Evolutionary conservation across 1,284 basidiomycete species (phyloP).

Genomic region (Heliocybe sulcata): DNA sequence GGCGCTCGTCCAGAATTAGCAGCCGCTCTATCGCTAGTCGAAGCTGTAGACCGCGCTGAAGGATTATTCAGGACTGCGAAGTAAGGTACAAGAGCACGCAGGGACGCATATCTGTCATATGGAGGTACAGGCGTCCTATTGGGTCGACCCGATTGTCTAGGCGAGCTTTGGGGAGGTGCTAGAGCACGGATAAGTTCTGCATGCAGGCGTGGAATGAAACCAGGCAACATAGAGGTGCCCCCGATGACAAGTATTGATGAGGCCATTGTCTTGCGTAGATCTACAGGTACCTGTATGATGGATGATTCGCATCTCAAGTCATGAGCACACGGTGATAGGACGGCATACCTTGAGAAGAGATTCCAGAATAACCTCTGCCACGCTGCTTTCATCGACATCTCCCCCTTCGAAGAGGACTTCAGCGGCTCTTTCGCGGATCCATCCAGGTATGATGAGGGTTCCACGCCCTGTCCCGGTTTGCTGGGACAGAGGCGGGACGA

Average conservation of each 20-base stretch:
- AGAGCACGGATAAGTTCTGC: slow-evolving; percentile 64
- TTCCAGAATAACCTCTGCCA: slow-evolving; percentile 77
- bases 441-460: slow-evolving; percentile 84
- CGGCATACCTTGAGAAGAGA: slow-evolving; percentile 63
- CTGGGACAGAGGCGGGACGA: slow-evolving; percentile 56
- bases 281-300: slow-evolving; percentile 68
- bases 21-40: slow-evolving; percentile 19
- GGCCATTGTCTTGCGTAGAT: slow-evolving; percentile 76
- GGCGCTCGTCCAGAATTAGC: slow-evolving; percentile 76
- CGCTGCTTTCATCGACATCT: slow-evolving; percentile 78
- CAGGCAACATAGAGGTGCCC: slow-evolving; percentile 87
- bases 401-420: slow-evolving; percentile 89
- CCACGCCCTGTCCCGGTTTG: slow-evolving; percentile 68
- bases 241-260: slow-evolving; percentile 82
- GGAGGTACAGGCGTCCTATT: slow-evolving; percentile 35
- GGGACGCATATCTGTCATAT: slow-evolving; percentile 65
- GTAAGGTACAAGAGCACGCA: slow-evolving; percentile 63
- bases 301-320: slow-evolving; percentile 2
- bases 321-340: slow-evolving; percentile 3
- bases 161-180: slow-evolving; percentile 29
- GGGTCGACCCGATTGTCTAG: slow-evolving; percentile 20
- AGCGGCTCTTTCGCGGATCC: slow-evolving; percentile 87
- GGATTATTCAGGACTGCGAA: slow-evolving; percentile 85
- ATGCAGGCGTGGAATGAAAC: slow-evolving; percentile 84
- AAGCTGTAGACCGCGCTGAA: slow-evolving; percentile 32